Evolutionary conservation across 441 rosid genomes (phyloP).

Genomic region (Corymbia citriodora): DNA sequence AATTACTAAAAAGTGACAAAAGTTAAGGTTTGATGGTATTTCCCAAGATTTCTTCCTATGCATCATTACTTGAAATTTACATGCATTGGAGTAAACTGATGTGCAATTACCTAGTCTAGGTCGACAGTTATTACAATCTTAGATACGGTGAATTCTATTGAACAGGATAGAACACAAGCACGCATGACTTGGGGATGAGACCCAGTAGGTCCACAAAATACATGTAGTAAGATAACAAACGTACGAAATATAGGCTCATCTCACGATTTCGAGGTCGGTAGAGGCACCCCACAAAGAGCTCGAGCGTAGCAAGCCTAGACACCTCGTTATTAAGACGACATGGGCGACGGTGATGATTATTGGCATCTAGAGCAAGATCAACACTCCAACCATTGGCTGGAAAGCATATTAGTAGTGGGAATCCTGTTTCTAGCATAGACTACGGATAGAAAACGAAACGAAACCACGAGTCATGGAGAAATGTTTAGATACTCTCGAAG

Average conservation of each 20-base stretch:
- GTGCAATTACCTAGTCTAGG: neutral
- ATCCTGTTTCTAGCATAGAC: neutral
- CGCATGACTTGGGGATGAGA: neutral
- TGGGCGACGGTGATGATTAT: neutral
- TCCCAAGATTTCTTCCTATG: neutral
- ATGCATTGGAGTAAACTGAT: neutral
- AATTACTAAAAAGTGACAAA: neutral
- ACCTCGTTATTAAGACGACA: neutral
- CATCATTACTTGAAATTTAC: neutral
- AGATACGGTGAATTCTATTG: neutral
- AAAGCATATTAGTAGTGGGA: neutral
- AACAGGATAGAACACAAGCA: neutral
- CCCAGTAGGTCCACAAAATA: neutral
- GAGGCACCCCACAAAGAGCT: neutral
- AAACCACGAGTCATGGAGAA: neutral
- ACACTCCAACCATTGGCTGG: neutral
- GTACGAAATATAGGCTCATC: neutral
- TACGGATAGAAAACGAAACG: accelerated
- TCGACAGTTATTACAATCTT: neutral
- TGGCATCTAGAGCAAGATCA: neutral
- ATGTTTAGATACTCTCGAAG: neutral
- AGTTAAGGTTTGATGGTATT: neutral
- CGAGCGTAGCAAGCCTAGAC: neutral
- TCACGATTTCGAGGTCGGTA: neutral
- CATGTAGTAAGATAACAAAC: neutral